phyloP scores from a whole-genome alignment of 148 eudicot genomes.

The Oxyria digyna region DNA sequence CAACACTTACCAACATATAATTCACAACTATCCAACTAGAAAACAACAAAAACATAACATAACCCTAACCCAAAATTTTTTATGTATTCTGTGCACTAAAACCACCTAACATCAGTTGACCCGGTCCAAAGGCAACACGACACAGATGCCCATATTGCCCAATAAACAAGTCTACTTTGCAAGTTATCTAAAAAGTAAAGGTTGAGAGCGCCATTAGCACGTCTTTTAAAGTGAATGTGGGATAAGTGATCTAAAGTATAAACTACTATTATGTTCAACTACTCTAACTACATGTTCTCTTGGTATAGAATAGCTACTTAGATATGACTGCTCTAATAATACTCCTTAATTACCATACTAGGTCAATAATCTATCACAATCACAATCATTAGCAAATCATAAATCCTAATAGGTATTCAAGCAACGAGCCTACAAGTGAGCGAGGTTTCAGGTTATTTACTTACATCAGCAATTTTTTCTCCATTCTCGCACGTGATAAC shows the following conservation, averaged over 20 bases:
- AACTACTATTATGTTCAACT: no score
- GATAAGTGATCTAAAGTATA: background rate
- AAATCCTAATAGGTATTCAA: background rate
- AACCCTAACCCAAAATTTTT: background rate
- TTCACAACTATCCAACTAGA: background rate
- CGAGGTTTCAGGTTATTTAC: constrained; percentile 14
- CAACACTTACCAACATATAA: background rate
- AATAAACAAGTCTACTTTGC: background rate
- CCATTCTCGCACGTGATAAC: constrained; percentile 49
- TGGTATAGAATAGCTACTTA: background rate
- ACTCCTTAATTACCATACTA: background rate
- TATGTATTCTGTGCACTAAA: background rate
- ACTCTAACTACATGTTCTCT: background rate
- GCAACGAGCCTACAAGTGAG: background rate
- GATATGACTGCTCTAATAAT: background rate
- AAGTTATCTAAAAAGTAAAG: background rate
- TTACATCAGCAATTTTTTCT: constrained; percentile 40
- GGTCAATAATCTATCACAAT: background rate
- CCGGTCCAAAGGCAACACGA: background rate
- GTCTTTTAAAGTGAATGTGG: background rate
- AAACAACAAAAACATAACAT: background rate
- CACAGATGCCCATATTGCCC: background rate
- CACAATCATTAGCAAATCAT: background rate
- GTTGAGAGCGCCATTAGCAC: background rate
- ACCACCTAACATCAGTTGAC: background rate